Evolutionary conservation across 2,329 filamentous ascomycete species (phyloP), one percentile per base, ranked within the genome.

Genomic region (Chaetomiaceae sp.): DNA sequence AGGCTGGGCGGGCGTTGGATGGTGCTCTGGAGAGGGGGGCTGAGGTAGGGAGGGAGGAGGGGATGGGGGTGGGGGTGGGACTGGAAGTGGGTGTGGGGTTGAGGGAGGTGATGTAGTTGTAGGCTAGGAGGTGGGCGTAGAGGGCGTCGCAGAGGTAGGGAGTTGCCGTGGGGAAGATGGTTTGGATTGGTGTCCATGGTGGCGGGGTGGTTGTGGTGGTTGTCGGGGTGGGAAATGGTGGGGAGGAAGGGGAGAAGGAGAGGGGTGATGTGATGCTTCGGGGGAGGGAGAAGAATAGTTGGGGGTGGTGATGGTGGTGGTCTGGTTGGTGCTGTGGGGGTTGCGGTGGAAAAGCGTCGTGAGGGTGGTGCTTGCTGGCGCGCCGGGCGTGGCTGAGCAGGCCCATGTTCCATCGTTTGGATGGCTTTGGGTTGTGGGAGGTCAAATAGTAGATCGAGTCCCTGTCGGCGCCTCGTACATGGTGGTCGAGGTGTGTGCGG

Each of bases 111-210:
- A 82, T 67, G 65, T 82, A 82, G 63, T 81, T 82, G 63, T 78
- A 81, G 0, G 76, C 78, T 4, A 82, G 65, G 8, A 82, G 68
- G 58, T 83, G 78, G 0, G 79, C 79, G 58, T 82, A 82, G 5
- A 83, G 64, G 0, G 78, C 76, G 45, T 82, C 77, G 59, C 78
- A 81, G 5, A 81, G 71, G 57, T 77, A 75, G 54, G 79, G 75
- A 2, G 75, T 73, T 19, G 73, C 78, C 3, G 64, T 58, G 0
- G 74, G 72, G 60, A 83, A 82, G 44, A 82, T 72, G 48, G 72
- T 73, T 54, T 73, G 71, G 50, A 83, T 68, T 0, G 63, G 60
- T 0, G 48, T 31, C 54, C 52, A 58, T 16, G 34, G 17, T 8
- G 53, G 38, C 0, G 42, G 33, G 37, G 25, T 23, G 55, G 21